phyloP scores from a whole-genome alignment of 2,329 filamentous ascomycete genomes.

The Aureobasidium melanogenum region DNA sequence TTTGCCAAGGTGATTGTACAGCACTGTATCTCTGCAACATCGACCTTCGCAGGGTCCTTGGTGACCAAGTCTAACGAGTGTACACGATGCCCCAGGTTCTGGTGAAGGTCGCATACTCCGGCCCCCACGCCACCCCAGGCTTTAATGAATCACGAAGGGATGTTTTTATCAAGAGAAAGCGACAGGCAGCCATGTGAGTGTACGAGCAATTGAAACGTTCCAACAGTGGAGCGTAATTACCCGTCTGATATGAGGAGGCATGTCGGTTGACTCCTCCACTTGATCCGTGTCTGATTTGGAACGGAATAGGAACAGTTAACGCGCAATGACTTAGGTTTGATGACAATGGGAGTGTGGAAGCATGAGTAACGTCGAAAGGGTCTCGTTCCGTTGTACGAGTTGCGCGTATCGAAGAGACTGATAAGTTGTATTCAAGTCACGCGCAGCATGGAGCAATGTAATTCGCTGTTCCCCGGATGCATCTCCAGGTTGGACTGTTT shows the following conservation, averaged over 20 bases:
- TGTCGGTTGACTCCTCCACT: background rate
- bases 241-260: background rate
- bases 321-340: background rate
- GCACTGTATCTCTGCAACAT: background rate
- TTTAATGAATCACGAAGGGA: background rate
- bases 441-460: background rate
- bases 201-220: background rate
- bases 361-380: background rate
- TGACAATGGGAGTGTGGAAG: background rate
- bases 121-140: background rate
- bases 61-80: background rate
- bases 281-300: background rate
- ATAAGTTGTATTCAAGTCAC: background rate
- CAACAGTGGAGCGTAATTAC: conserved; percentile 4
- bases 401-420: background rate
- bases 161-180: background rate
- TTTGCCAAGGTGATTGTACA: background rate
- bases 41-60: background rate
- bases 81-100: background rate
- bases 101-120: background rate
- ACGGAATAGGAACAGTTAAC: background rate
- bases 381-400: background rate
- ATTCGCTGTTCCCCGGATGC: conserved; percentile 4
- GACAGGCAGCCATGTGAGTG: background rate
- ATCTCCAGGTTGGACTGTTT: background rate